Conservation (phyloP, 768 basidiomycete genomes). For the Auricularia sp. region DNA sequence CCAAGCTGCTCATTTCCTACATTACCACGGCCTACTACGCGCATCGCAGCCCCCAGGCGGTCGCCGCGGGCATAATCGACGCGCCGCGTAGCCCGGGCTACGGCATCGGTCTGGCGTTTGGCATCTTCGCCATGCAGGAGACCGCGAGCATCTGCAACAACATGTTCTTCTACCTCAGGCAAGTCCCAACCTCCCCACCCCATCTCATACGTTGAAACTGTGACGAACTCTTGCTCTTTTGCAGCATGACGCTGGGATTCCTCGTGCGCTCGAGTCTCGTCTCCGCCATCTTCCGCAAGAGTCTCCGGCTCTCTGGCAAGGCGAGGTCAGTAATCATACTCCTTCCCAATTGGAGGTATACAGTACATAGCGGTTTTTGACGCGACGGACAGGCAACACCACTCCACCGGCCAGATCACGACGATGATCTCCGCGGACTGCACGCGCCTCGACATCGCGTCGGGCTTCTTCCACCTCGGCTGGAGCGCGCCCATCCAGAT, state of each 20-base stretch:
- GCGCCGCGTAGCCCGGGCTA: conserved; percentile 44
- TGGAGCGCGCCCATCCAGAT: conserved; percentile 24
- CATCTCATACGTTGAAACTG: too few species aligned
- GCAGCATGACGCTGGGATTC: conserved; percentile 2
- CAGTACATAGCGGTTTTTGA: neutral
- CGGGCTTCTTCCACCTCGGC: conserved; percentile 18
- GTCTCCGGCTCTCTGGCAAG: conserved; percentile 49
- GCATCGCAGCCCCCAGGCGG: conserved; percentile 27
- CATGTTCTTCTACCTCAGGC: conserved; percentile 4
- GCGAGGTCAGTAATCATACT: neutral
- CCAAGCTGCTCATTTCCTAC: conserved; percentile 51
- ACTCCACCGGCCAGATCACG: conserved; percentile 58
- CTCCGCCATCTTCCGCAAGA: conserved; percentile 51
- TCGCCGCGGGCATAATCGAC: conserved; percentile 18
- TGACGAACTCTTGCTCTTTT: too few species aligned
- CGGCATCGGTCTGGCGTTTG: conserved; percentile 51
- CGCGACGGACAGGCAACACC: conserved; percentile 36
- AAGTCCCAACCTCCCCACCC: neutral
- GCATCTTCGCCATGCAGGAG: conserved; percentile 54
- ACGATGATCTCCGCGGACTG: conserved; percentile 63
- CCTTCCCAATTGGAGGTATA: neutral
- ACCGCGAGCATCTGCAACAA: conserved; percentile 7
- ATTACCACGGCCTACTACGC: conserved; percentile 39
- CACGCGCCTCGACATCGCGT: conserved; percentile 40
- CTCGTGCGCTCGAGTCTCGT: conserved; percentile 26